phyloP scores from a whole-genome alignment of 768 basidiomycete species.

The Paxillus involutus region DNA sequence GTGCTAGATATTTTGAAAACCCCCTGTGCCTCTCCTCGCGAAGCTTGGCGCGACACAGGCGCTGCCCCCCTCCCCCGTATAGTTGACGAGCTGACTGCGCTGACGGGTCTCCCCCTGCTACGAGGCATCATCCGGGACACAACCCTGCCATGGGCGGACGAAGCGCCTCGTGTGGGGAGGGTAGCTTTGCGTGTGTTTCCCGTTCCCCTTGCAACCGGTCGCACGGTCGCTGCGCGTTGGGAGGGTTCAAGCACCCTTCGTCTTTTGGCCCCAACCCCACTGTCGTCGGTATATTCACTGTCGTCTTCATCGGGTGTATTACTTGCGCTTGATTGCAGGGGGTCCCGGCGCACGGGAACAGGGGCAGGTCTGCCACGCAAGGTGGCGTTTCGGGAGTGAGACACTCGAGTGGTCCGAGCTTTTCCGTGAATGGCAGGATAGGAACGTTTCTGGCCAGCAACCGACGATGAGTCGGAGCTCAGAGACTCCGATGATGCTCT shows the following conservation, averaged over 20 bases:
- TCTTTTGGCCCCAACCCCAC: conserved; percentile 18
- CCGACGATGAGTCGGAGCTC: conserved; percentile 36
- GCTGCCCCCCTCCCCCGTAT: conserved; percentile 14
- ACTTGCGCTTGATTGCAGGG: conserved; percentile 19
- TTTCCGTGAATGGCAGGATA: conserved; percentile 11
- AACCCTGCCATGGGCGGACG: conserved; percentile 8
- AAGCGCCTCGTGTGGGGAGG: conserved; percentile 9
- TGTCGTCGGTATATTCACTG: conserved; percentile 6
- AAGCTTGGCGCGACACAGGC: conserved; percentile 6
- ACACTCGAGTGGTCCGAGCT: not conserved
- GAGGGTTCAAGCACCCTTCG: conserved; percentile 26
- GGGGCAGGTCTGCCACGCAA: conserved; percentile 22
- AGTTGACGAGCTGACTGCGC: conserved; percentile 6
- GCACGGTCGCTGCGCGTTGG: conserved; percentile 26
- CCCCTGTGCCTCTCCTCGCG: conserved; percentile 9
- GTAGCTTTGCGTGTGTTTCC: conserved; percentile 13
- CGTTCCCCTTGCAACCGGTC: conserved; percentile 17
- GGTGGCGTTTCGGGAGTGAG: conserved; percentile 24
- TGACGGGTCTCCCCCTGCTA: conserved; percentile 10
- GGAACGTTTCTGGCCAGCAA: conserved; percentile 43
- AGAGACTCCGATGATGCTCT: conserved; percentile 44
- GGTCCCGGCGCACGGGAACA: conserved; percentile 6
- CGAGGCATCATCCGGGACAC: conserved; percentile 10
- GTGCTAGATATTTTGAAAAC: conserved; percentile 22
- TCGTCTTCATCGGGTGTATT: conserved; percentile 20